Conservation (phyloP, 2,329 filamentous ascomycete species). For the Pseudopithomyces maydicus region DNA sequence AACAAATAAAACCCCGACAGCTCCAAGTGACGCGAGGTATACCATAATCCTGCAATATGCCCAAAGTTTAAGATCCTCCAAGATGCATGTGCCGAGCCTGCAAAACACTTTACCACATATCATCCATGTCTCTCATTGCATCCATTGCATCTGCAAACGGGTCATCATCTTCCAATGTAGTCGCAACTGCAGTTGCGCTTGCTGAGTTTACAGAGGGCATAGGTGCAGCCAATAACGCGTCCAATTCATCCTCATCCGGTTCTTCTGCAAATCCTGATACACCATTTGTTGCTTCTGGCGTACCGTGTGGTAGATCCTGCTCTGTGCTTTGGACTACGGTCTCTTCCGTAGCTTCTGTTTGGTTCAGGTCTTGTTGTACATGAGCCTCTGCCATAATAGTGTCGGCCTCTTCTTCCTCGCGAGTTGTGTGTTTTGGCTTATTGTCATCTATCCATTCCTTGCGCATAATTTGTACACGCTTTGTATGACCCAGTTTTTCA, state of each 20-base stretch:
- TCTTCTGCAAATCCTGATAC: constrained; percentile 45
- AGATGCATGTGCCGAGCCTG: too few species aligned
- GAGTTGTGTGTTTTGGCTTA: constrained; percentile 55
- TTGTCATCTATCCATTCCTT: constrained; percentile 83
- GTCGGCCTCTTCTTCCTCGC: constrained; percentile 36
- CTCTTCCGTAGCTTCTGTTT: constrained; percentile 16
- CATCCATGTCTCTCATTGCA: constrained; percentile 46
- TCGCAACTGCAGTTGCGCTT: constrained; percentile 15
- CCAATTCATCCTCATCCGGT: constrained; percentile 59
- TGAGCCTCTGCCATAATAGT: constrained; percentile 15
- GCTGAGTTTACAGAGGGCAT: neutral
- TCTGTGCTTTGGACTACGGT: neutral
- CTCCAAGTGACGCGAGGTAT: neutral
- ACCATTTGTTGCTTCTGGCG: constrained; percentile 13
- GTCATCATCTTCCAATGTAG: constrained; percentile 26
- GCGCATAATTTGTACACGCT: constrained; percentile 73
- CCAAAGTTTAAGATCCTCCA: too few species aligned
- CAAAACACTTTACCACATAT: constrained; percentile 32
- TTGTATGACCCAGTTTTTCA: constrained; percentile 90
- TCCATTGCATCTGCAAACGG: constrained; percentile 48
- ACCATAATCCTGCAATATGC: too few species aligned
- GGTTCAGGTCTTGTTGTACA: constrained; percentile 9
- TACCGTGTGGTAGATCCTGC: constrained; percentile 15
- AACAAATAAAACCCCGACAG: neutral
- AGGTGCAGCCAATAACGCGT: constrained; percentile 53